These are phyloP conservation scores for Botrytis byssoidea DNA, from an alignment of 2,329 filamentous ascomycete genomes.

Conservation along the genomic window DNA sequence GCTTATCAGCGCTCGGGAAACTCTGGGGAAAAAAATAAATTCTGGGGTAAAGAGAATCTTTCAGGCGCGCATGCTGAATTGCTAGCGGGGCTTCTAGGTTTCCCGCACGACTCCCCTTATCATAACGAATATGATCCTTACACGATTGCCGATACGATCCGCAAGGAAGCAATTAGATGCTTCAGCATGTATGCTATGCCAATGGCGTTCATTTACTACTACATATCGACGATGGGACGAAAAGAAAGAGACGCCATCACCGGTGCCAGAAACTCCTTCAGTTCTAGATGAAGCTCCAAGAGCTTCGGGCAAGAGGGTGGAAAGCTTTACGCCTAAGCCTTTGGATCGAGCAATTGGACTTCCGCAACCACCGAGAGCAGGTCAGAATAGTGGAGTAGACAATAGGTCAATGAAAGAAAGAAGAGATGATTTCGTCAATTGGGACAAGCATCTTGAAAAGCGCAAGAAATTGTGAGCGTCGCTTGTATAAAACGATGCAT, in stretches of 20 bases:
- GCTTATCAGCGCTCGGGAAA: conserved; percentile 13
- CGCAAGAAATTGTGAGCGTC: conserved; percentile 67
- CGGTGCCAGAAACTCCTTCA: conserved; percentile 40
- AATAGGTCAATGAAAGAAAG: conserved; percentile 63
- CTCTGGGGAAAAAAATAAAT: conserved; percentile 13
- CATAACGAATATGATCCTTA: conserved; percentile 32
- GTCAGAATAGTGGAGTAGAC: conserved; percentile 81
- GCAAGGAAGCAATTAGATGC: conserved; percentile 27
- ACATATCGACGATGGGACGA: conserved; percentile 43
- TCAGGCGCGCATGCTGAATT: background rate
- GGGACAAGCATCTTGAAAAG: conserved; percentile 76
- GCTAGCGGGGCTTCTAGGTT: background rate
- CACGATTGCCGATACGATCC: conserved; percentile 28
- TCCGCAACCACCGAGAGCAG: conserved; percentile 65
- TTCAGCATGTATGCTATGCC: conserved; percentile 50
- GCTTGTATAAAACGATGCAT: too few relatives aligned
- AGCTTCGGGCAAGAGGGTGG: conserved; percentile 55
- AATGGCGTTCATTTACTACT: conserved; percentile 51
- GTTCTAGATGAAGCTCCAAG: conserved; percentile 58
- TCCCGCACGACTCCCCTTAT: background rate
- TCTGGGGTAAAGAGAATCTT: conserved; percentile 1
- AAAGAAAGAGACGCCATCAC: conserved; percentile 27
- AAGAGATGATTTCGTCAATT: conserved; percentile 78
- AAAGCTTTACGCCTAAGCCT: conserved; percentile 57
- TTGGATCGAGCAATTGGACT: conserved; percentile 79